Evolutionary conservation across 2,329 filamentous ascomycete genomes (phyloP), one percentile per base, ranked within the genome.

Genomic region (Aotearoamyces nothofagi): DNA sequence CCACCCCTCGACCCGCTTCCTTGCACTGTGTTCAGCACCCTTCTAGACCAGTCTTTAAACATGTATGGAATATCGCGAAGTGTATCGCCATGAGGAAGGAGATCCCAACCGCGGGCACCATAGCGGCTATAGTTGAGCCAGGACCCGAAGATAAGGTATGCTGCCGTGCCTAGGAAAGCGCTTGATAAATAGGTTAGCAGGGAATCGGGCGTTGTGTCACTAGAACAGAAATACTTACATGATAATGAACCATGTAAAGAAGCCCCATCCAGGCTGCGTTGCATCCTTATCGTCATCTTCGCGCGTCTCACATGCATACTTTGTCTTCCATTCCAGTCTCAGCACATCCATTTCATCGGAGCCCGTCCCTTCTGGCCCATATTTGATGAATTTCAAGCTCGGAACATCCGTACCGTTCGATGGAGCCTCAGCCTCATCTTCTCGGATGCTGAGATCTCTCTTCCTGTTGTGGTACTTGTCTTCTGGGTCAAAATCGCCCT

Each of bases 81-180:
- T 1, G 81, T 79, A 53, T 98, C 90, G 39, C 80, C 80, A 50
- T 96, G 87, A 9, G 90, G 90, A 11, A 96, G 63, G 11, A 94
- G 66, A 46, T 96, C 90, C 86, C 86, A 96, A 33, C 90, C 90
- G 24, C 87, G 69, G 29, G 87, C 86, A 26, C 87, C 87, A 54
- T 93, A 93, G 37, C 86, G 80, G 60, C 84, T 94, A 66, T 96
- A 96, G 62, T 96, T 96, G 52, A 96, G 74, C 90, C 90, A 98
- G 12, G 86, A 92, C 39, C 87, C 86, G 49, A 96, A 96, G 52
- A 96, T 93, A 40, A 98, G 75, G 57, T 96, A 98, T 14, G 86
- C 61, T 2, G 90, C 83, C 22, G 74, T 78, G 25, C 70, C 70
- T 37, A 96, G 66, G 67, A 98, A 98, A 34, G 78, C 58, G 42